These are phyloP conservation scores for Macaranga tanarius DNA, from an alignment of 441 rosid genomes.

Conservation along the genomic window DNA sequence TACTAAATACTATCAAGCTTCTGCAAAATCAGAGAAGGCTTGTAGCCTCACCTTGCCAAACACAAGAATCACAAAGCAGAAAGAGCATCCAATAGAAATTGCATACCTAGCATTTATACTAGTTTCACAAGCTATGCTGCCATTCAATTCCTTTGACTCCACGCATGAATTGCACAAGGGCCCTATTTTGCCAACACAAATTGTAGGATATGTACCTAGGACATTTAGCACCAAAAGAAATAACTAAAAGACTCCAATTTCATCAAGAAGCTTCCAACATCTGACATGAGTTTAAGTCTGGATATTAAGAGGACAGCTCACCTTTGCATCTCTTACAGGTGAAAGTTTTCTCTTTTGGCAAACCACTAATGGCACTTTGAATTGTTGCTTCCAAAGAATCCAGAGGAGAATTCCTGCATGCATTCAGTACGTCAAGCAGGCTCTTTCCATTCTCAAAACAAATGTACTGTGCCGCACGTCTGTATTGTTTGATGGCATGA, in stretches of 20 bases:
- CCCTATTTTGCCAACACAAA: constrained; percentile 69
- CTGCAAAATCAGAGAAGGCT: neutral
- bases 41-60: neutral
- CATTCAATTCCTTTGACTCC: constrained; percentile 48
- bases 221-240: constrained; percentile 27
- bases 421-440: constrained; percentile 86
- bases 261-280: constrained; percentile 16
- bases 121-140: constrained; percentile 34
- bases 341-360: constrained; percentile 65
- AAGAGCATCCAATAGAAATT: neutral
- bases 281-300: neutral
- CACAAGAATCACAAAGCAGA: constrained; percentile 1
- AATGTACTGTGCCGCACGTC: constrained; percentile 92
- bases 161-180: constrained; percentile 74
- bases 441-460: constrained; percentile 99
- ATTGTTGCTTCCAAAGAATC: constrained; percentile 72
- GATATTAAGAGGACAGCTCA: constrained; percentile 24
- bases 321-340: constrained; percentile 94
- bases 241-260: constrained; percentile 19
- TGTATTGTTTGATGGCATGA: constrained; percentile 90
- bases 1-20: neutral
- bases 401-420: constrained; percentile 72
- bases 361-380: constrained; percentile 60
- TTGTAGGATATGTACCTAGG: constrained; percentile 64
- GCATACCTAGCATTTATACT: constrained; percentile 45